Base-by-base conservation (phyloP, 805 yeast species). In the Ascoidea asiatica region DNA sequence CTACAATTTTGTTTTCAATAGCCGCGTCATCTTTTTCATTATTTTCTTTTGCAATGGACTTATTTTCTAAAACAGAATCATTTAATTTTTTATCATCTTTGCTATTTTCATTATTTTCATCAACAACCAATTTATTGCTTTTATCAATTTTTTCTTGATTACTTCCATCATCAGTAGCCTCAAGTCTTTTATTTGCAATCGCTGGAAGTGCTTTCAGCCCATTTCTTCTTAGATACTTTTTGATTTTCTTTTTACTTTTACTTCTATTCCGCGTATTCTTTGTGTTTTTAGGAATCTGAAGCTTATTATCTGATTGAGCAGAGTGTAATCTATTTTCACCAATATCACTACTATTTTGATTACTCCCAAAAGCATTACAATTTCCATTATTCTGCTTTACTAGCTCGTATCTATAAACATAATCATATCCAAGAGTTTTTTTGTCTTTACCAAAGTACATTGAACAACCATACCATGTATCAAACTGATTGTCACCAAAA, bases 391-490 rank as follows among this genome's bases (percentile, higher is more conserved):
- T 19, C 11, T n/a, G n/a, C n/a, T n/a, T n/a, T n/a, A n/a, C n/a
- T n/a, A n/a, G n/a, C n/a, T n/a, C n/a, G n/a, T n/a, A 52, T n/a
- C 43, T 35, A 35, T 50, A 48, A 5, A 56, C 45, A 42, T 58
- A 59, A 36, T 64, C 61, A 50, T 61, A 69, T 3, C 80, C 83
- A 43, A 75, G 52, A 3, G 63, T 61, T 40, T 62, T 61, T 33
- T 70, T 70, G 46, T 67, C 70, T 13, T 60, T 61, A 41, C 67
- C 67, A 50, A 88, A 85, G 57, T 86, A 81, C 1, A 87, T 94
- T 3, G 85, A 74, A 53, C 83, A 82, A 0, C 94, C 92, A 57
- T 82, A 88, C 96, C 97, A 87, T 2, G 97, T 81, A 44, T 77
- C 71, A 49, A 89, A 77, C 47, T 72, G 72, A 51, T 67, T 71